These are phyloP conservation scores for Hypoxylon fuscum DNA, from an alignment of 495 filamentous ascomycete genomes.

Conservation along the genomic window DNA sequence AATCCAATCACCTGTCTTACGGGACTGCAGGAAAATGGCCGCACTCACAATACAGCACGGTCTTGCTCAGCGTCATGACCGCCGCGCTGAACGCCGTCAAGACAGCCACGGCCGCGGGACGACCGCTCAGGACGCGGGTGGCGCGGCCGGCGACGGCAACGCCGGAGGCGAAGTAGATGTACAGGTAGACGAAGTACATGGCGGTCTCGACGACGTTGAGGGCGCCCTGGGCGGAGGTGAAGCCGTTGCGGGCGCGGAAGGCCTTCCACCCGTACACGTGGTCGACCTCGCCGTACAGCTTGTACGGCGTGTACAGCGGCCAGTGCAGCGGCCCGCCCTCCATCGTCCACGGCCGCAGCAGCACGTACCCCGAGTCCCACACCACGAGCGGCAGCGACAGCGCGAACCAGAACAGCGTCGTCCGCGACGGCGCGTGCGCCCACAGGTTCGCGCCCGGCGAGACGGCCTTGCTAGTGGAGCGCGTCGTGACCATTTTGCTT, in stretches of 20 bases:
- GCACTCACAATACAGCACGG: slow-evolving; percentile 84
- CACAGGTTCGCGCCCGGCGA: slow-evolving; percentile 45
- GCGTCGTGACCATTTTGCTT: slow-evolving; percentile 41
- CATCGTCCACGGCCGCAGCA: slow-evolving; percentile 86
- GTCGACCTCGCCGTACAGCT: slow-evolving; percentile 82
- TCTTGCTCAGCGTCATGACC: slow-evolving; percentile 89
- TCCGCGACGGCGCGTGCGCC: slow-evolving; percentile 72
- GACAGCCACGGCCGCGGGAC: slow-evolving; percentile 68
- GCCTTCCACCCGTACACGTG: slow-evolving; percentile 86
- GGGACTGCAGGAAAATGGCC: too few relatives aligned
- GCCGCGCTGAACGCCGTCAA: slow-evolving; percentile 73
- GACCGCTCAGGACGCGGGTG: slow-evolving; percentile 61
- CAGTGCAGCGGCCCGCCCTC: slow-evolving; percentile 77
- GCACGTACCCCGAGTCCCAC: slow-evolving; percentile 85
- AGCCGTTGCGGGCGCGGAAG: slow-evolving; percentile 75
- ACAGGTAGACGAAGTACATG: slow-evolving; percentile 76
- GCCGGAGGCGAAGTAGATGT: slow-evolving; percentile 64
- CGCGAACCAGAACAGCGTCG: slow-evolving; percentile 76
- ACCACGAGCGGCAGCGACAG: slow-evolving; percentile 82
- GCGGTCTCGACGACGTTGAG: slow-evolving; percentile 79
- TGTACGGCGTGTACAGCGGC: slow-evolving; percentile 82
- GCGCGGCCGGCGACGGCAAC: slow-evolving; percentile 39
- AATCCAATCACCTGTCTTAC: too few relatives aligned
- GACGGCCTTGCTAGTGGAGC: slow-evolving; percentile 41
- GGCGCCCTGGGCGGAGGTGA: slow-evolving; percentile 77